Conservation (phyloP, 116 monocot species). For the Trichopus zeylanicus region DNA sequence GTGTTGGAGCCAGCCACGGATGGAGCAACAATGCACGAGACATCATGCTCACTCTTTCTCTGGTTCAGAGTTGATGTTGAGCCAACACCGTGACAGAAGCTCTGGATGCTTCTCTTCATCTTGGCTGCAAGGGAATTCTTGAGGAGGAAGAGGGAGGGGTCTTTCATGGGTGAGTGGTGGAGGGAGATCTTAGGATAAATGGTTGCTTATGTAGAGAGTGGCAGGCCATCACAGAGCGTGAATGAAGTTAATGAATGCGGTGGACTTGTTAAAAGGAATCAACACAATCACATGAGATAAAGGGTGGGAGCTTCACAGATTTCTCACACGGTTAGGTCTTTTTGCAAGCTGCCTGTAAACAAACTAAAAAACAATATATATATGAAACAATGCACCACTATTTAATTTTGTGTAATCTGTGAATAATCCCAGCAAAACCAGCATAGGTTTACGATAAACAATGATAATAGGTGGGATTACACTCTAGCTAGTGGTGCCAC, state of each 20-base stretch:
- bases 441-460: too few relatives aligned
- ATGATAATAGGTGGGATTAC: too few relatives aligned
- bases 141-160: constrained; percentile 56
- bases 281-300: constrained; percentile 46
- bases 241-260: constrained; percentile 43
- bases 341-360: too few relatives aligned
- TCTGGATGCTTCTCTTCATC: constrained; percentile 60
- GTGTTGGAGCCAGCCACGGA: constrained; percentile 7
- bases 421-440: too few relatives aligned
- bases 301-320: constrained; percentile 23
- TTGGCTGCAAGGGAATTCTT: constrained; percentile 51
- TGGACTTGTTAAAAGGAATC: constrained; percentile 8
- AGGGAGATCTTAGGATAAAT: not conserved
- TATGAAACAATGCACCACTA: too few relatives aligned
- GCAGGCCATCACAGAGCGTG: constrained; percentile 27
- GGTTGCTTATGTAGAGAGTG: not conserved
- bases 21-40: constrained; percentile 18
- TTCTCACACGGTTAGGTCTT: too few relatives aligned
- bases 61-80: constrained; percentile 50
- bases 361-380: too few relatives aligned
- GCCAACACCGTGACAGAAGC: constrained; percentile 45
- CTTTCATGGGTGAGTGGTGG: constrained; percentile 35
- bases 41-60: constrained; percentile 9
- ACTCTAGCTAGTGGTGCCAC: not conserved
- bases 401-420: too few relatives aligned